Evolutionary conservation across 2,329 filamentous ascomycete species (phyloP).

Genomic region (Verticillium nubilum): DNA sequence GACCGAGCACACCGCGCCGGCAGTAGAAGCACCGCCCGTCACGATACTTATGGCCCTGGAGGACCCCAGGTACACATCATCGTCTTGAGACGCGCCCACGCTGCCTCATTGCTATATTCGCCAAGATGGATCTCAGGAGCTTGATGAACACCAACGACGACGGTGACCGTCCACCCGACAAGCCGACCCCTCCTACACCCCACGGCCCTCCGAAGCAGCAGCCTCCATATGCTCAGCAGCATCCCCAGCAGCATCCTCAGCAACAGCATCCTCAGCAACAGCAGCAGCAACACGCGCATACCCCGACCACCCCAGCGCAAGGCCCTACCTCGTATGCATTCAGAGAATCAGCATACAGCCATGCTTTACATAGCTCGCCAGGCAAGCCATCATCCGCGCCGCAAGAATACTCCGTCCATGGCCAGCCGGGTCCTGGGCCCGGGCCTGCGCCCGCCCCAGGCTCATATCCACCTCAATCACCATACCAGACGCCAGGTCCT

Average conservation of each 20-base stretch:
- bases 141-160: constrained; percentile 50
- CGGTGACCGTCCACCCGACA: constrained; percentile 24
- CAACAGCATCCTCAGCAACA: constrained; percentile 21
- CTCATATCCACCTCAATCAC: constrained; percentile 31
- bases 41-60: background rate
- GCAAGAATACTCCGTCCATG: constrained; percentile 34
- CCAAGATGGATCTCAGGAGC: constrained; percentile 45
- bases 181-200: constrained; percentile 2
- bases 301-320: constrained; percentile 25
- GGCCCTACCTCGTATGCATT: constrained; percentile 39
- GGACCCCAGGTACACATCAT: background rate
- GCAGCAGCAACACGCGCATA: constrained; percentile 15
- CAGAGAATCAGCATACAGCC: constrained; percentile 36
- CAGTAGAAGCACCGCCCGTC: background rate
- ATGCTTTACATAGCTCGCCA: constrained; percentile 38
- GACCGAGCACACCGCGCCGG: background rate
- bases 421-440: background rate
- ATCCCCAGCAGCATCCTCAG: constrained; percentile 21
- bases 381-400: constrained; percentile 32
- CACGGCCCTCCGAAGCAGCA: constrained; percentile 17
- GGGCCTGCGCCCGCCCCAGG: constrained; percentile 17
- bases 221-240: constrained; percentile 15
- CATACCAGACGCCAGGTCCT: constrained; percentile 31
- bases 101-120: background rate
- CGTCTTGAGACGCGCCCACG: background rate